Conservation (phyloP, 2,329 filamentous ascomycete species). For the Pezicula carpinea region DNA sequence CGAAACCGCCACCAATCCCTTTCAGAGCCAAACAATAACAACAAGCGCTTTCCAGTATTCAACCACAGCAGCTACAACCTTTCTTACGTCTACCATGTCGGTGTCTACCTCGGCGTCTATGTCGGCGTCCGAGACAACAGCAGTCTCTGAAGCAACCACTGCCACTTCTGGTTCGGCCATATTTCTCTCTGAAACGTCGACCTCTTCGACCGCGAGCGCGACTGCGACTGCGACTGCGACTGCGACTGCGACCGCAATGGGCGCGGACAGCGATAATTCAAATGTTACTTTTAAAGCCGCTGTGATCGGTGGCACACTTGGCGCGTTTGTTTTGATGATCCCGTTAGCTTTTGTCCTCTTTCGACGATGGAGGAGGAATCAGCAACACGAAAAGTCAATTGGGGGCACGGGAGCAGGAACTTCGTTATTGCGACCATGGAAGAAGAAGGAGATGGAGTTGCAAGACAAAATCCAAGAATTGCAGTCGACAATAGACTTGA, state of each 20-base stretch:
- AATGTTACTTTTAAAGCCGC: not conserved
- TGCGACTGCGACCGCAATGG: not conserved
- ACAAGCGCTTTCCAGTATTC: no score
- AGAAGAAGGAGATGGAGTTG: not conserved
- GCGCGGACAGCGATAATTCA: not conserved
- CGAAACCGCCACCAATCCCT: no score
- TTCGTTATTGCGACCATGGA: not conserved
- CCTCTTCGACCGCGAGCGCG: not conserved
- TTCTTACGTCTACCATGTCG: no score
- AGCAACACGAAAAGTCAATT: not conserved
- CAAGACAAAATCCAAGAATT: no score
- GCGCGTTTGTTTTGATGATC: not conserved
- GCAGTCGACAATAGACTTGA: no score
- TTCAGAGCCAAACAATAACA: no score
- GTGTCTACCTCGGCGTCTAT: no score
- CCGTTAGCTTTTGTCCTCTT: not conserved
- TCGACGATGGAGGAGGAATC: not conserved
- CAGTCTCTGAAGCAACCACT: no score
- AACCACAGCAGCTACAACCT: no score
- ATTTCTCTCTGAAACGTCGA: no score
- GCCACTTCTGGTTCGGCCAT: no score
- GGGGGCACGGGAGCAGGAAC: not conserved
- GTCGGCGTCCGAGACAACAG: no score
- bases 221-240: not conserved
- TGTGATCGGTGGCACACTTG: not conserved